Percentiles rank a stretch among this genome's conserved stretches.
Evolutionary conservation across 2,329 filamentous ascomycete genomes (phyloP).

Genomic region (Ophiostoma sp.): DNA sequence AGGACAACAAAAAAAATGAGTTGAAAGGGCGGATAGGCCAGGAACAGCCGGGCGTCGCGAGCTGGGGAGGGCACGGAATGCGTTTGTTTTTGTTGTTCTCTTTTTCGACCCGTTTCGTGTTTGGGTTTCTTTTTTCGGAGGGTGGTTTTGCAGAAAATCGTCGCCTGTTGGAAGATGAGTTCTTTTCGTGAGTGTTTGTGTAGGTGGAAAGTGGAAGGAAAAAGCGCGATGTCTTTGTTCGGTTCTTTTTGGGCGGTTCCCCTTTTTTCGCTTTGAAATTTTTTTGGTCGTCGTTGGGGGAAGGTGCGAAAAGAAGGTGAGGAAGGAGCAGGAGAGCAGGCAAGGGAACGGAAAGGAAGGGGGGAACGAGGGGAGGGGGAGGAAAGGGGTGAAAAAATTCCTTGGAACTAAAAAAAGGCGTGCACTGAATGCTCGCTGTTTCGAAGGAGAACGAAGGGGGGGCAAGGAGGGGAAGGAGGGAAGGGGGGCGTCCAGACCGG

Average conservation of each 20-base stretch:
- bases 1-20: background rate
- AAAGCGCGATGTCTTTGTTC: conserved; percentile 14
- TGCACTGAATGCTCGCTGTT: conserved; percentile 14
- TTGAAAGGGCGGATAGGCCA: background rate
- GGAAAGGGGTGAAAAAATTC: conserved; percentile 25
- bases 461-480: conserved; percentile 22
- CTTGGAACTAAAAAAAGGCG: conserved; percentile 25
- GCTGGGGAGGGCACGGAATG: background rate
- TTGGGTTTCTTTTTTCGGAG: background rate
- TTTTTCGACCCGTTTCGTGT: conserved; percentile 8
- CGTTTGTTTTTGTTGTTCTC: background rate
- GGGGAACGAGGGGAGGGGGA: background rate
- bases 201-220: background rate
- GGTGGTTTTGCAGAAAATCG: conserved; percentile 9
- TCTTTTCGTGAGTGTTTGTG: conserved; percentile 13
- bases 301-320: conserved; percentile 22
- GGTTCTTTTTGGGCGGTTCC: conserved; percentile 3
- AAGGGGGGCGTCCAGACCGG: conserved; percentile 13
- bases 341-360: conserved; percentile 14
- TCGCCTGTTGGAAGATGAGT: conserved; percentile 10
- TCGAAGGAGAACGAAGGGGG: background rate
- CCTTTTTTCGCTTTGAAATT: conserved; percentile 17
- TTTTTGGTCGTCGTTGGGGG: conserved; percentile 20
- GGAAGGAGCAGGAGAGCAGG: conserved; percentile 6
- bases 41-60: conserved; percentile 8